phyloP scores from a whole-genome alignment of 805 yeast species.

The Jamesozyma lodderae region DNA sequence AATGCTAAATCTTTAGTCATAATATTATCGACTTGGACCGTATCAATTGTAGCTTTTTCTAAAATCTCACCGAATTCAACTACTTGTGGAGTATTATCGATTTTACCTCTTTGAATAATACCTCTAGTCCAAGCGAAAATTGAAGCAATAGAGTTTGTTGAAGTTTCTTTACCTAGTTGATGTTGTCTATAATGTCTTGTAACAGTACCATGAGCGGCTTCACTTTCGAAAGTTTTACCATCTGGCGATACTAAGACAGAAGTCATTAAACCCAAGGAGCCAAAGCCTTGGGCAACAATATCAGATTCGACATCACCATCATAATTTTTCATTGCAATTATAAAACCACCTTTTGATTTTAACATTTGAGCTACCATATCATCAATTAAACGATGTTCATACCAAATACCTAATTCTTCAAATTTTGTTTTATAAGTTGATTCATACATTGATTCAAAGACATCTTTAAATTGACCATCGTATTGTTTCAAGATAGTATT shows the following conservation, averaged over 20 bases:
- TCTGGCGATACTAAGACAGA: slow-evolving; percentile 96
- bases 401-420: slow-evolving; percentile 81
- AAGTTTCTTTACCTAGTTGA: slow-evolving; percentile 94
- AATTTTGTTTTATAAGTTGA: slow-evolving; percentile 58
- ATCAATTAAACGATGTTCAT: slow-evolving; percentile 92
- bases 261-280: slow-evolving; percentile 94
- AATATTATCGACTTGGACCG: slow-evolving; percentile 72
- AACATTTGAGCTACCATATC: slow-evolving; percentile 99
- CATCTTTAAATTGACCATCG: slow-evolving; percentile 93
- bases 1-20: slow-evolving; percentile 97
- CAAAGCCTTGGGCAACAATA: slow-evolving; percentile 96
- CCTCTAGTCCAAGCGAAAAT: slow-evolving; percentile 97
- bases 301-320: slow-evolving; percentile 98
- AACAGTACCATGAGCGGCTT: slow-evolving; percentile 99
- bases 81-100: slow-evolving; percentile 82
- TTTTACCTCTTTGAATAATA: slow-evolving; percentile 80
- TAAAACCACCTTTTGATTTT: slow-evolving; percentile 89
- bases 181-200: slow-evolving; percentile 94
- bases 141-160: slow-evolving; percentile 95
- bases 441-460: slow-evolving; percentile 75
- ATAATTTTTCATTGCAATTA: slow-evolving; percentile 94
- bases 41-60: slow-evolving; percentile 78
- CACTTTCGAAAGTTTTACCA: slow-evolving; percentile 90
- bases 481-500: slow-evolving; percentile 90
- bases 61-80: slow-evolving; percentile 66